These are phyloP conservation scores for Gaeumannomyces tritici DNA, from an alignment of 2,329 filamentous ascomycete genomes.

Conservation along the genomic window DNA sequence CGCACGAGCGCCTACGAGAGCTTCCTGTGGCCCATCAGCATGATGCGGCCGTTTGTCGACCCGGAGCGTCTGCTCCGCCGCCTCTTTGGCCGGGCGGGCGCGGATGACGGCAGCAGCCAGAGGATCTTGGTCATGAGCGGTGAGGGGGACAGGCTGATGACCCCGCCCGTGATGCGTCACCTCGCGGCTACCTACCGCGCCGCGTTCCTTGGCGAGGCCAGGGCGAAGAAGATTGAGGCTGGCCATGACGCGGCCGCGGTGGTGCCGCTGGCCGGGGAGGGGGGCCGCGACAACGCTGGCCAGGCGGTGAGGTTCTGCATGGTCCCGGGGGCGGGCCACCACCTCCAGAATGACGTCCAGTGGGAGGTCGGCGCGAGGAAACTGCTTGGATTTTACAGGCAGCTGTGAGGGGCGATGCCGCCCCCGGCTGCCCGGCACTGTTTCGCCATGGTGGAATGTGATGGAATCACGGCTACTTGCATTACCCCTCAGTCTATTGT, in stretches of 20 bases:
- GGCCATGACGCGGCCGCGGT: background rate
- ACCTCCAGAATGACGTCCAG: constrained; percentile 41
- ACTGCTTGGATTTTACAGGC: constrained; percentile 29
- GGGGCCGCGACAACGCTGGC: constrained; percentile 15
- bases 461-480: too few species aligned
- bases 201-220: constrained; percentile 6
- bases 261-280: constrained; percentile 11
- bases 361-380: constrained; percentile 37
- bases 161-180: constrained; percentile 22
- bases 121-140: constrained; percentile 30
- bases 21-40: constrained; percentile 40
- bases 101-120: constrained; percentile 6
- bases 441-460: too few species aligned
- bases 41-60: constrained; percentile 27
- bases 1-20: constrained; percentile 39
- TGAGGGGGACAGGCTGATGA: constrained; percentile 30
- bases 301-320: constrained; percentile 29
- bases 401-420: constrained; percentile 13
- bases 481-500: too few species aligned
- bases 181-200: constrained; percentile 27
- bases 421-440: background rate
- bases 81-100: background rate
- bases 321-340: constrained; percentile 37
- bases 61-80: constrained; percentile 21
- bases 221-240: background rate